These are phyloP conservation scores for Kodamaea kaohsiungensis DNA, from an alignment of 805 yeast species.

Conservation along the genomic window DNA sequence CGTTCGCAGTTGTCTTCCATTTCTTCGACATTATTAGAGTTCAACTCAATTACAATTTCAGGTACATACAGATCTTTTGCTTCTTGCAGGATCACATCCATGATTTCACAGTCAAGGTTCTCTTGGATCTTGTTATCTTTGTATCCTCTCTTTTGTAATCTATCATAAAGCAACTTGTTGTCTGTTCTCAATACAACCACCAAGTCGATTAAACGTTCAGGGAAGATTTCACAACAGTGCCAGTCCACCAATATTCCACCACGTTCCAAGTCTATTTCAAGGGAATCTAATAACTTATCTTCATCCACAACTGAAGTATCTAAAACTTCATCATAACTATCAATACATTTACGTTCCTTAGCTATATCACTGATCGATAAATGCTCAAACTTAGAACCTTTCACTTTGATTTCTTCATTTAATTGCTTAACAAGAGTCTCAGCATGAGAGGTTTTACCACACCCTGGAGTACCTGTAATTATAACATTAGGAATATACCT, in stretches of 20 bases:
- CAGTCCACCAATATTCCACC: conserved; percentile 96
- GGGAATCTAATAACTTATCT: conserved; percentile 76
- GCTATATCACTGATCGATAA: conserved; percentile 82
- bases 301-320: conserved; percentile 91
- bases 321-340: conserved; percentile 82
- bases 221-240: conserved; percentile 97
- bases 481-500: conserved; percentile 69
- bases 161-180: conserved; percentile 67
- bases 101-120: conserved; percentile 93
- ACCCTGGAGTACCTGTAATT: conserved; percentile 94
- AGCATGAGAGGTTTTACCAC: conserved; percentile 83
- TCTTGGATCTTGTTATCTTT: conserved; percentile 82
- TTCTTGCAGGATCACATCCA: conserved; percentile 87
- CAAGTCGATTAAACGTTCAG: conserved; percentile 87
- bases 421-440: conserved; percentile 54
- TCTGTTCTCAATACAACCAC: conserved; percentile 87
- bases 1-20: conserved; percentile 83
- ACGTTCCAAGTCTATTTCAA: conserved; percentile 73
- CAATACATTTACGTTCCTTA: conserved; percentile 70
- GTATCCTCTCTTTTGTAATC: conserved; percentile 76
- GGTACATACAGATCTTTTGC: conserved; percentile 81
- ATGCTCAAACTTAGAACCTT: conserved; percentile 38
- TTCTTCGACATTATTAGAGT: conserved; percentile 70
- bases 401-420: conserved; percentile 31
- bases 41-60: conserved; percentile 79